These are phyloP conservation scores for Arachis hypogaea DNA, from an alignment of 306 rosid genomes.

Conservation along the genomic window DNA sequence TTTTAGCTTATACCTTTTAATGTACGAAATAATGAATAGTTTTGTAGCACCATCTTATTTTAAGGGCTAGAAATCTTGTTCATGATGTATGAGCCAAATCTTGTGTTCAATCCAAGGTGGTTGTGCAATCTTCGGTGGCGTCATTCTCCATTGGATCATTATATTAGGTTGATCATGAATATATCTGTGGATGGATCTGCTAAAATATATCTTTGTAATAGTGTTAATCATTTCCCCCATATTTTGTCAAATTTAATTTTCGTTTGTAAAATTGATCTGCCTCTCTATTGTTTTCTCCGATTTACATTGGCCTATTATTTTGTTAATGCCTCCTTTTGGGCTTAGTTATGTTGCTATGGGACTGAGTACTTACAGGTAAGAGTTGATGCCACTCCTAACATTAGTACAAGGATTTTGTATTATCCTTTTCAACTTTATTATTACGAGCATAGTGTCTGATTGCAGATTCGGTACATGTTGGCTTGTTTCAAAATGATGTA, in stretches of 20 bases:
- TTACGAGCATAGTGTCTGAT: neutral
- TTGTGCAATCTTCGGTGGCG: neutral
- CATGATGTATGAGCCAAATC: constrained; percentile 8
- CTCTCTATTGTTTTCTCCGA: too few relatives aligned
- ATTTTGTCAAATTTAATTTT: too few relatives aligned
- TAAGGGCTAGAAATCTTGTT: constrained; percentile 12
- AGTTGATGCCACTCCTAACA: too few relatives aligned
- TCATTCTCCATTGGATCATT: neutral
- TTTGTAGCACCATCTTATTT: neutral
- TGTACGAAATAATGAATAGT: constrained; percentile 9
- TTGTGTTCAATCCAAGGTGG: neutral
- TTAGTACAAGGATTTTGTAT: neutral
- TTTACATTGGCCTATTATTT: too few relatives aligned
- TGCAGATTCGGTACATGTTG: neutral
- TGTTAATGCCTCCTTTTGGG: too few relatives aligned
- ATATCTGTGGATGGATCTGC: neutral
- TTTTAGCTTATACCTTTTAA: neutral
- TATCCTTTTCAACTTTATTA: too few relatives aligned
- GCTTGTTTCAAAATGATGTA: constrained; percentile 2
- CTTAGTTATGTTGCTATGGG: too few relatives aligned
- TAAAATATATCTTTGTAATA: neutral
- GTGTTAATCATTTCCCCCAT: too few relatives aligned
- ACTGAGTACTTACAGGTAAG: too few relatives aligned
- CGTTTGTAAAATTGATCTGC: too few relatives aligned
- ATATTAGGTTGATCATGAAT: constrained; percentile 10